Conservation (phyloP, 305 asterid species). For the Fraxinus xanthoxyloides region DNA sequence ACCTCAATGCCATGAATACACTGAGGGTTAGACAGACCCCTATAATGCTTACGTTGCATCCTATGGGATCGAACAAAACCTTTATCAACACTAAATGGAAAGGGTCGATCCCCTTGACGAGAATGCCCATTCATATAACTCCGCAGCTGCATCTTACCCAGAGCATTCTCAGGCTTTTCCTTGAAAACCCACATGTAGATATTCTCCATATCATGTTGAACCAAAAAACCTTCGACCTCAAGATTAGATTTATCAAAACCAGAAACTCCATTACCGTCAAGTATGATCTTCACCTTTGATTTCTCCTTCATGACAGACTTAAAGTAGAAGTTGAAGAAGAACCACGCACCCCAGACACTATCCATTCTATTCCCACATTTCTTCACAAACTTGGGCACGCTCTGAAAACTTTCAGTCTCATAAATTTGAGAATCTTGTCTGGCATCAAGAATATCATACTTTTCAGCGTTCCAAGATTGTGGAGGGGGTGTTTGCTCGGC, state of each 20-base stretch:
- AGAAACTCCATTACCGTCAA: slow-evolving; percentile 41
- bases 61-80: slow-evolving; percentile 57
- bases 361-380: slow-evolving; percentile 47
- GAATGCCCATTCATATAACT: slow-evolving; percentile 57
- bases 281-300: slow-evolving; percentile 41
- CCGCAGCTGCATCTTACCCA: slow-evolving; percentile 55
- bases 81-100: slow-evolving; percentile 47
- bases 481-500: slow-evolving; percentile 43
- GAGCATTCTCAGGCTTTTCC: slow-evolving; percentile 48
- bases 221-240: slow-evolving; percentile 50
- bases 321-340: slow-evolving; percentile 52
- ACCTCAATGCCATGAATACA: slow-evolving; percentile 55
- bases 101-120: slow-evolving; percentile 50
- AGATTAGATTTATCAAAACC: slow-evolving; percentile 50
- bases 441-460: slow-evolving; percentile 15
- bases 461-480: slow-evolving; percentile 39
- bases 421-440: slow-evolving; percentile 27
- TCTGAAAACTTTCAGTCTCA: slow-evolving; percentile 31
- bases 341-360: slow-evolving; percentile 59
- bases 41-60: slow-evolving; percentile 53
- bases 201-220: slow-evolving; percentile 58
- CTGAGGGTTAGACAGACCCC: slow-evolving; percentile 55
- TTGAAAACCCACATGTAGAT: slow-evolving; percentile 60
- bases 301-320: slow-evolving; percentile 47
- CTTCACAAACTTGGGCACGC: slow-evolving; percentile 33